Base-by-base conservation (phyloP, 768 basidiomycete genomes). In the Serendipita sp. region DNA sequence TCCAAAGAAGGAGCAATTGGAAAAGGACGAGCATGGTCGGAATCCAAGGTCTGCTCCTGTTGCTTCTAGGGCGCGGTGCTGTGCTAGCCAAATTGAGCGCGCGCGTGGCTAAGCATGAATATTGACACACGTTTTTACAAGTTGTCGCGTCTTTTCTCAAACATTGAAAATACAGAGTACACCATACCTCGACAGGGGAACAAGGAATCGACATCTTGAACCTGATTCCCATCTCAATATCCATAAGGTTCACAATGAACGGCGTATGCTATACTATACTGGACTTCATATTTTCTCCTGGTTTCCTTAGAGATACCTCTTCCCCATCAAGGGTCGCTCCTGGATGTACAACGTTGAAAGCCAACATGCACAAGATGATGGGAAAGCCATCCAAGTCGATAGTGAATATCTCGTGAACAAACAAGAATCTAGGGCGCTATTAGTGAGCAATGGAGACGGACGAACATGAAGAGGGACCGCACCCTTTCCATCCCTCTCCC, bases 401-500 rank as follows among this genome's bases (percentile, higher is more conserved):
- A 10, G 56, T 60, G 35, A 60, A 60, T n/a, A 36, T 35, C n/a
- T 60, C 56, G 56, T 60, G 56, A 8, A 60, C n/a, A 36, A 60
- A 60, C 16, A 60, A 8, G 56, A 32, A 60, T 32, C 56, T 60
- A 36, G 23, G 56, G 28, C 48, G 32, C 23, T 30, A 60, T 60
- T 3, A 60, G 56, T 60, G 32, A 8, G 7, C 5, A 60, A 60
- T 28, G 4, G 8, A 60, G 5, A 3, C 10, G 28, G 16, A 60
- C 8, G 10, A 10, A 10, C 23, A n/a, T 60, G 3, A 13, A 41
- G 38, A 41, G 13, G 38, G 13, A 60, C 23, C 56, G 35, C 32
- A 60, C 56, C 56, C 56, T 60, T 36, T 60, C 56, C 56, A 60
- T 36, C 56, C 56, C 32, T 60, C 56, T 7, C 28, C 56, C 10